Evolutionary conservation across 2,329 filamentous ascomycete genomes (phyloP).

Genomic region (Phyllosticta paracitricarpa): DNA sequence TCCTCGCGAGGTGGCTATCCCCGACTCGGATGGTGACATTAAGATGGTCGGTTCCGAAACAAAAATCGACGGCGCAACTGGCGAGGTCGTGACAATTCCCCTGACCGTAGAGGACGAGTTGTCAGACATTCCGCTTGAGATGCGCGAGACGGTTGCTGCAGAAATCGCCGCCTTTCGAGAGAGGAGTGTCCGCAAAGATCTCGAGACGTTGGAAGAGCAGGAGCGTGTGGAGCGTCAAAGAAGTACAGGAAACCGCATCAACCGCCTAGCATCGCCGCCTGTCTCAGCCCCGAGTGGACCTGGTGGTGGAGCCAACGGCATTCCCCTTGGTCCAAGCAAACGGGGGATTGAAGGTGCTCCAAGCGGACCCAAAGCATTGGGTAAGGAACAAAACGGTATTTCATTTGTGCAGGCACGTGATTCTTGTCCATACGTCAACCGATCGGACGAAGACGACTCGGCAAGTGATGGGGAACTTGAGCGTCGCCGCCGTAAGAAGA

Average conservation of each 20-base stretch:
- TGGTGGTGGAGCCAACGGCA: slow-evolving; percentile 56
- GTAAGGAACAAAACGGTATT: slow-evolving; percentile 65
- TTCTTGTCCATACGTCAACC: slow-evolving; percentile 41
- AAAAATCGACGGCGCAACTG: slow-evolving; percentile 49
- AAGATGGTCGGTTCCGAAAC: slow-evolving; percentile 46
- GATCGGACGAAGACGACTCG: slow-evolving; percentile 78
- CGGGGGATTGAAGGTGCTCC: slow-evolving; percentile 64
- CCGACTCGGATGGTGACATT: slow-evolving; percentile 56
- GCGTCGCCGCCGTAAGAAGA: slow-evolving; percentile 58
- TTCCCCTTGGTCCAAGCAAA: slow-evolving; percentile 64
- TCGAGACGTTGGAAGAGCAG: slow-evolving; percentile 86
- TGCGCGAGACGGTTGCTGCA: slow-evolving; percentile 86
- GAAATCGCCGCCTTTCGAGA: slow-evolving; percentile 95
- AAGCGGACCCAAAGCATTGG: slow-evolving; percentile 55
- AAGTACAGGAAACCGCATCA: slow-evolving; percentile 52
- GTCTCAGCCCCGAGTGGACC: slow-evolving; percentile 50
- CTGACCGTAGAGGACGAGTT: slow-evolving; percentile 78
- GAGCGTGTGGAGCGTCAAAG: slow-evolving; percentile 75
- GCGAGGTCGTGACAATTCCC: slow-evolving; percentile 84
- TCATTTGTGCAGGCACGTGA: slow-evolving; percentile 65
- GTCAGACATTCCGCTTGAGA: slow-evolving; percentile 88
- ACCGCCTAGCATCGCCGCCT: slow-evolving; percentile 63
- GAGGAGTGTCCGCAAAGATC: slow-evolving; percentile 74
- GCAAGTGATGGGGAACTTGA: slow-evolving; percentile 83
- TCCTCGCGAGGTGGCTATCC: slow-evolving; percentile 35